Conservation (phyloP, 305 asterid genomes). For the Galium porrigens region DNA sequence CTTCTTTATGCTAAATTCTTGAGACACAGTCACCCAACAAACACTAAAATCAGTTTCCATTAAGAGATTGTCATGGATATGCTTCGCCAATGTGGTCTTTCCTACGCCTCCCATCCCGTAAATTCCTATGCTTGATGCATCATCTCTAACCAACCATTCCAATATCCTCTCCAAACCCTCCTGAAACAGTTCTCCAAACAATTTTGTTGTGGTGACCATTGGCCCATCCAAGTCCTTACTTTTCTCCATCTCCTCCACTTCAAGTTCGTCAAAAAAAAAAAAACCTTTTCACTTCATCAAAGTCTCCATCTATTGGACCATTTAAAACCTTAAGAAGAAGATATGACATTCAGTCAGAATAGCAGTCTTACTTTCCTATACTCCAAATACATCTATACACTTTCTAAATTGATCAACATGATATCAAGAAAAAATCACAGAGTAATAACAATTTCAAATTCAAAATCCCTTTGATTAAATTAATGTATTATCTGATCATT, state of each 20-base stretch:
- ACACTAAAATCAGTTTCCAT: not conserved
- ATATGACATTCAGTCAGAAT: not conserved
- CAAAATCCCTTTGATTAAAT: not conserved
- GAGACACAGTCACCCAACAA: conserved; percentile 1
- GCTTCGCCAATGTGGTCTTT: not conserved
- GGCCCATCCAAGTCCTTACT: not conserved
- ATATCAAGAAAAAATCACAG: not conserved
- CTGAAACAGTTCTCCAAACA: conserved; percentile 1
- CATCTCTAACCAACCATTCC: conserved; percentile 1
- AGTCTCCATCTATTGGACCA: not conserved
- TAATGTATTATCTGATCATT: not conserved
- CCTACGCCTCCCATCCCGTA: conserved; percentile 4
- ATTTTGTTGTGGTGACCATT: not conserved
- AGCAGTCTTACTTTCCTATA: not conserved
- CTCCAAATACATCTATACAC: not conserved
- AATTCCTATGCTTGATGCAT: not conserved
- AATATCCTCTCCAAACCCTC: conserved; percentile 2
- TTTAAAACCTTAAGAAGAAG: not conserved
- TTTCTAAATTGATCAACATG: not conserved
- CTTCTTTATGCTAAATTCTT: not conserved
- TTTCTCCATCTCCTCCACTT: conserved; percentile 2
- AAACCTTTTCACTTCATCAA: not conserved
- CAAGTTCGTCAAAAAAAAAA: not conserved
- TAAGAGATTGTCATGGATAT: not conserved
- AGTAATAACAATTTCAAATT: not conserved